Evolutionary conservation across 2,329 filamentous ascomycete genomes (phyloP), one percentile per base, ranked within the genome.

Genomic region (Fusarium pseudoanthophilum): DNA sequence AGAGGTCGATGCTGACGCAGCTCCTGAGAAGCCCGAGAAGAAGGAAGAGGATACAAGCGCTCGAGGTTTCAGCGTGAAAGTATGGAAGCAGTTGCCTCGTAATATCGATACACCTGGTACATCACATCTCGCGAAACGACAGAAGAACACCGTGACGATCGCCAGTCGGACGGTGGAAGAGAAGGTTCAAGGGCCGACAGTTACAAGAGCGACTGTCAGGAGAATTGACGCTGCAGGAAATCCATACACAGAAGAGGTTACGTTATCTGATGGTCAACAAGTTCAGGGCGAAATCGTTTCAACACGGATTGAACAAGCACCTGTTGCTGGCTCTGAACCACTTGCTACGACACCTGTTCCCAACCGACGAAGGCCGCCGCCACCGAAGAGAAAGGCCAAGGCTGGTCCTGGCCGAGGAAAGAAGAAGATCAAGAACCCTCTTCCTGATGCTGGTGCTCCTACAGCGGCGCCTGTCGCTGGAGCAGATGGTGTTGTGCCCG

Each of bases 251-350:
- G 94, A 96, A 80, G 94, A 97, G 77, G 91, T 96, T 13, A 92
- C 94, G 26, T 88, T 97, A 8, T 89, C 91, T 10, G 93, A 95
- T 64, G 95, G 94, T 1, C 93, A 96, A 79, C 85, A 86, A 10
- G 88, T 97, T 2, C 93, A 95, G 72, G 94, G 94, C 64, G 95
- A 97, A 79, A 91, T 97, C 57, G 89, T 94, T 66, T 87, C 88
- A 0, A 90, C 88, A 4, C 86, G 86, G 11, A 83, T 90, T 21
- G 85, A 90, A 40, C 82, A 86, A 1, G 87, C 87, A 5, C 71
- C 68, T 26, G 60, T 26, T 36, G 37, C 61, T 26, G 86, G 87
- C 3, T 86, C 88, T n/a, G 92, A 86, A 83, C 87, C 73, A 80
- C 88, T 75, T 83, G 88, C 68, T 8, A 74, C 79, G 7, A 80